A percentile compares a stretch with the other conserved stretches of the same genome.
Evolutionary conservation across 2,329 filamentous ascomycete species (phyloP).

Genomic region (Beauveria pseudobassiana): DNA sequence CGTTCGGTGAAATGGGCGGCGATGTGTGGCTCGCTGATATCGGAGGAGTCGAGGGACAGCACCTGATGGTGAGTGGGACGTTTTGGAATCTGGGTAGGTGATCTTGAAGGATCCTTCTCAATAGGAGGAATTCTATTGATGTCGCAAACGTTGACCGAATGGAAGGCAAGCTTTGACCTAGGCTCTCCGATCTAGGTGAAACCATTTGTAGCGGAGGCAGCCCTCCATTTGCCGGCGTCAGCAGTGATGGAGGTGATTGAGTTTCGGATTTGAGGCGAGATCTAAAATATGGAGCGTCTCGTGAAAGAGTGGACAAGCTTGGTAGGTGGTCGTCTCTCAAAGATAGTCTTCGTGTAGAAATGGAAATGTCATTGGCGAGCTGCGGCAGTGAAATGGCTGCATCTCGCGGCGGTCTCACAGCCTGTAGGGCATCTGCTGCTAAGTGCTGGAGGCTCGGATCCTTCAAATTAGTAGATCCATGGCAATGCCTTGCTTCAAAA

Average conservation of each 20-base stretch:
- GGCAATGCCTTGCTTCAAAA: not conserved
- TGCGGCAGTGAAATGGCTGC: constrained; percentile 9
- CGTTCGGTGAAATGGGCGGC: constrained; percentile 44
- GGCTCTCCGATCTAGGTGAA: constrained; percentile 27
- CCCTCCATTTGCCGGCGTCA: constrained; percentile 21
- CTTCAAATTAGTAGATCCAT: not conserved
- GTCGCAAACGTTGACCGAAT: constrained; percentile 30
- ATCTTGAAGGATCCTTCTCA: constrained; percentile 24
- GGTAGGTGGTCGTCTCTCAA: constrained; percentile 25
- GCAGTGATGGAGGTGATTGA: constrained; percentile 18
- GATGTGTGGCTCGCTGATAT: constrained; percentile 26
- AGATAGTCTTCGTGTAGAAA: constrained; percentile 20
- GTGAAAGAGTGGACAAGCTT: constrained; percentile 8
- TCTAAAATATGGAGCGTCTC: constrained; percentile 4
- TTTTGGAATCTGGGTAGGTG: constrained; percentile 17
- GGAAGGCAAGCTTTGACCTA: constrained; percentile 30
- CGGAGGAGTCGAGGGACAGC: constrained; percentile 23
- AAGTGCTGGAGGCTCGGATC: constrained; percentile 23
- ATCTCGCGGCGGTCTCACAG: constrained; percentile 15
- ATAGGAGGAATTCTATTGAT: constrained; percentile 23
- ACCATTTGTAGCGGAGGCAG: constrained; percentile 31
- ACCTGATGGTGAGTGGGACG: constrained; percentile 30
- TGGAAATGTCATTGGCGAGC: constrained; percentile 8
- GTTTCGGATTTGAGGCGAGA: constrained; percentile 14
- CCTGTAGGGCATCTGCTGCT: constrained; percentile 26